phyloP scores from a whole-genome alignment of 2,329 filamentous ascomycete species.

The Aspergillus nomiae region DNA sequence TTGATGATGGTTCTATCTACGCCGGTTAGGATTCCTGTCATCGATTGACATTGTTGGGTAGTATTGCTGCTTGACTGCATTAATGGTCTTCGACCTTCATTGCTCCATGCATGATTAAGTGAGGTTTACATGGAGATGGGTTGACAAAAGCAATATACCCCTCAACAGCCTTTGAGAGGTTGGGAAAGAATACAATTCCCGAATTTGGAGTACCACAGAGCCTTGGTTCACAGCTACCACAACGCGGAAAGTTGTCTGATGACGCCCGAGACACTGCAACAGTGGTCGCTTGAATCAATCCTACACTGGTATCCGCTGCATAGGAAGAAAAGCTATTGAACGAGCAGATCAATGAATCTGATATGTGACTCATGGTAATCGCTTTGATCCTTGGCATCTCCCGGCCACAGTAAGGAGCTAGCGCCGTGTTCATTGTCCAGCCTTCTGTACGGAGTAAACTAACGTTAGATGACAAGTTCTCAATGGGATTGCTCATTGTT shows the following conservation, averaged over 20 bases:
- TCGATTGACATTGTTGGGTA: background rate
- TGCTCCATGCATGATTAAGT: background rate
- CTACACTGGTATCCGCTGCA: background rate
- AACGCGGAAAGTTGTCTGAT: background rate
- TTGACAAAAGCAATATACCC: background rate
- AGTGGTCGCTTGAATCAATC: background rate
- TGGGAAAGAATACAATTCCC: background rate
- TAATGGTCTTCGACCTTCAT: background rate
- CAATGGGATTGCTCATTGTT: background rate
- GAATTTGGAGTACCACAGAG: background rate
- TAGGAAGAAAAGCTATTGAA: background rate
- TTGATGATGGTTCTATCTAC: background rate
- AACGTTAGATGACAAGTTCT: background rate
- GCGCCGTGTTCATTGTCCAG: background rate
- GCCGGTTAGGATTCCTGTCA: background rate
- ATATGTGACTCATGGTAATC: background rate
- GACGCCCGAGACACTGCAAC: background rate
- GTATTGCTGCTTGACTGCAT: background rate
- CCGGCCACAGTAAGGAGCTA: background rate
- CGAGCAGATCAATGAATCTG: background rate
- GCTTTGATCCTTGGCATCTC: background rate
- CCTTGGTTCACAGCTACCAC: background rate
- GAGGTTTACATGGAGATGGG: background rate
- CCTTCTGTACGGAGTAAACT: background rate
- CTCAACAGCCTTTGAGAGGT: background rate